A percentile compares a stretch with the other conserved stretches of the same genome.
Evolutionary conservation across 2,329 filamentous ascomycete species (phyloP).

Genomic region (Claviceps quebecensis): DNA sequence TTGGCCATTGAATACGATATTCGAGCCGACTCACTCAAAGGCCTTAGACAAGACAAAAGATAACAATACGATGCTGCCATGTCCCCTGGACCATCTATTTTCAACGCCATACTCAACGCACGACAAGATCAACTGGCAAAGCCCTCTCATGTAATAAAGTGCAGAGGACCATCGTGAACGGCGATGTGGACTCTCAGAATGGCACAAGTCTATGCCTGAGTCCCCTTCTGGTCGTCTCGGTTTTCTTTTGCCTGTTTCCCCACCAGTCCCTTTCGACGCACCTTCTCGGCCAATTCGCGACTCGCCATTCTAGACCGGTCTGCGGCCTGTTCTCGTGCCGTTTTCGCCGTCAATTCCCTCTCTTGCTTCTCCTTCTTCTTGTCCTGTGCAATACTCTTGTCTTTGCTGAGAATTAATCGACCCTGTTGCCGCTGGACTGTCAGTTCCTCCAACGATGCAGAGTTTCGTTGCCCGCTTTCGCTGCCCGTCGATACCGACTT

Average conservation of each 20-base stretch:
- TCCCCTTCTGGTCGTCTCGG: neutral
- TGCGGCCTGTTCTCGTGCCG: constrained; percentile 45
- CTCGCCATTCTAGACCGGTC: constrained; percentile 45
- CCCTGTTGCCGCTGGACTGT: constrained; percentile 38
- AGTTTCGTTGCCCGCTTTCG: constrained; percentile 30
- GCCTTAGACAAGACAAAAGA: neutral
- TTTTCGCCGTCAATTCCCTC: constrained; percentile 38
- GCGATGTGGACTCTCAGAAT: neutral
- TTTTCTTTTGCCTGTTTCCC: constrained; percentile 8
- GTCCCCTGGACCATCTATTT: neutral
- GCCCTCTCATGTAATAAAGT: too few species aligned
- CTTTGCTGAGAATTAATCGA: constrained; percentile 38
- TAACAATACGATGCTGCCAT: neutral
- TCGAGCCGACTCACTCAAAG: neutral
- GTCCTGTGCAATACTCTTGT: constrained; percentile 32
- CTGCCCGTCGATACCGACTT: constrained; percentile 33
- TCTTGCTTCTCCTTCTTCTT: constrained; percentile 39
- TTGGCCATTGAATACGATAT: neutral
- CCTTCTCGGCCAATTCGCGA: constrained; percentile 49
- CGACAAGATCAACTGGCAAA: too few species aligned
- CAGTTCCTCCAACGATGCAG: constrained; percentile 35
- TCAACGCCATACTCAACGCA: neutral
- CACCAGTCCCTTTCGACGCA: constrained; percentile 26
- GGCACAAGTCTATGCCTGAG: neutral
- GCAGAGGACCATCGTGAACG: neutral